Evolutionary conservation across 352 stramenopile species (phyloP).

Genomic region (Nothophytophthora sp.): DNA sequence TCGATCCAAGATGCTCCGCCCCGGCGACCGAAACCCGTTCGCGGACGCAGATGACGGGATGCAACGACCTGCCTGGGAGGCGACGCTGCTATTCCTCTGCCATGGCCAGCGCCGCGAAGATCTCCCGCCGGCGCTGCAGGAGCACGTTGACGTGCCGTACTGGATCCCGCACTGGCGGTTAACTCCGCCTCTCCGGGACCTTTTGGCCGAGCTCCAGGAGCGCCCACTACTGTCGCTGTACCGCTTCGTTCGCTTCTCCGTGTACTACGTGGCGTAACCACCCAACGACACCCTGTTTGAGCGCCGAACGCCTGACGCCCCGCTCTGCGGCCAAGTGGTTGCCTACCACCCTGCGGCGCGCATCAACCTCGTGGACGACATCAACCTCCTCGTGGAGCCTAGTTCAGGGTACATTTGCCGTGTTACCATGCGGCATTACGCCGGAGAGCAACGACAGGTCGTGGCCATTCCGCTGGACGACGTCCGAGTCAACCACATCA

Average conservation of each 20-base stretch:
- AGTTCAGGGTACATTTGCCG: neutral
- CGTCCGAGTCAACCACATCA: neutral
- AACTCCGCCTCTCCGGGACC: neutral
- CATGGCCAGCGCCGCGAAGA: conserved; percentile 1
- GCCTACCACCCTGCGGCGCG: neutral
- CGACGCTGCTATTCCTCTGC: neutral
- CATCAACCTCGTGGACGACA: conserved; percentile 1
- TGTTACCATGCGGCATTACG: neutral
- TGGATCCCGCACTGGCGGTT: conserved; percentile 4
- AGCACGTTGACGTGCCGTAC: neutral
- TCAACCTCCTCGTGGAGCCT: neutral
- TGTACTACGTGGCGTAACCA: neutral
- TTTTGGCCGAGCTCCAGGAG: neutral
- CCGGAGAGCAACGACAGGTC: neutral
- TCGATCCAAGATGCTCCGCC: neutral
- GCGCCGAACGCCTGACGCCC: neutral
- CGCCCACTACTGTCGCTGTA: neutral
- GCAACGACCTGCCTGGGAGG: neutral
- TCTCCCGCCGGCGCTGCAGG: neutral
- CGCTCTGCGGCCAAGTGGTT: neutral
- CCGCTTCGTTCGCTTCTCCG: conserved; percentile 3
- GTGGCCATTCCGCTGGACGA: conserved; percentile 1
- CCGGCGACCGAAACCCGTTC: neutral
- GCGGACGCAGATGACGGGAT: neutral
- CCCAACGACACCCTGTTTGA: conserved; percentile 1